Conservation (phyloP, 2,329 filamentous ascomycete species). For the Paraconiothyrium sp. region DNA sequence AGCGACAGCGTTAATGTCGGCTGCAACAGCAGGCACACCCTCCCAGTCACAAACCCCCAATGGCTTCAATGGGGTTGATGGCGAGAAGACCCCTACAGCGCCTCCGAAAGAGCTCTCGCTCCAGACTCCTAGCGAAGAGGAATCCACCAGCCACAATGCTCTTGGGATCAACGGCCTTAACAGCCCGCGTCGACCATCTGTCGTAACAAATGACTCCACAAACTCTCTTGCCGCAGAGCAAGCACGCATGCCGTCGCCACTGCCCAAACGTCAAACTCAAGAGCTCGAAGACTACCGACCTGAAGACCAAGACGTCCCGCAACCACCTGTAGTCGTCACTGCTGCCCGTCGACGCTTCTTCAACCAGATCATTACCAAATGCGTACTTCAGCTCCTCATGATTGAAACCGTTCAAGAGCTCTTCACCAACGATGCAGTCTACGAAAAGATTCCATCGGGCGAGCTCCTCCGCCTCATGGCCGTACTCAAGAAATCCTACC, state of each 20-base stretch:
- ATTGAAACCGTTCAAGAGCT: conserved; percentile 99
- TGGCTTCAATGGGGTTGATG: conserved; percentile 56
- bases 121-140: conserved; percentile 39
- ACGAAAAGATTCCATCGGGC: conserved; percentile 87
- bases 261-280: conserved; percentile 49
- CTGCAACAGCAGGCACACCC: conserved; percentile 63
- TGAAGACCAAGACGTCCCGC: conserved; percentile 71
- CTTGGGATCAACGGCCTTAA: conserved; percentile 56
- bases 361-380: conserved; percentile 99
- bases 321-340: conserved; percentile 91
- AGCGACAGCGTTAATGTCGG: conserved; percentile 92
- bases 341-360: conserved; percentile 94
- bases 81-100: conserved; percentile 53
- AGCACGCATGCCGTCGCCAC: conserved; percentile 43
- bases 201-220: conserved; percentile 42
- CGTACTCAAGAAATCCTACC: conserved; percentile 92
- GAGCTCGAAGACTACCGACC: conserved; percentile 88
- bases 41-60: conserved; percentile 41
- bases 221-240: conserved; percentile 30
- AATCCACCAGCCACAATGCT: conserved; percentile 47
- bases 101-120: conserved; percentile 47
- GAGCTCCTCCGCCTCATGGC: conserved; percentile 93
- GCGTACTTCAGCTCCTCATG: conserved; percentile 96
- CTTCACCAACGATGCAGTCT: conserved; percentile 96
- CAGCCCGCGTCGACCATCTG: conserved; percentile 37